A percentile compares a stretch with the other conserved stretches of the same genome.
phyloP scores from a whole-genome alignment of 345 rosid genomes.

The Ricinus communis region DNA sequence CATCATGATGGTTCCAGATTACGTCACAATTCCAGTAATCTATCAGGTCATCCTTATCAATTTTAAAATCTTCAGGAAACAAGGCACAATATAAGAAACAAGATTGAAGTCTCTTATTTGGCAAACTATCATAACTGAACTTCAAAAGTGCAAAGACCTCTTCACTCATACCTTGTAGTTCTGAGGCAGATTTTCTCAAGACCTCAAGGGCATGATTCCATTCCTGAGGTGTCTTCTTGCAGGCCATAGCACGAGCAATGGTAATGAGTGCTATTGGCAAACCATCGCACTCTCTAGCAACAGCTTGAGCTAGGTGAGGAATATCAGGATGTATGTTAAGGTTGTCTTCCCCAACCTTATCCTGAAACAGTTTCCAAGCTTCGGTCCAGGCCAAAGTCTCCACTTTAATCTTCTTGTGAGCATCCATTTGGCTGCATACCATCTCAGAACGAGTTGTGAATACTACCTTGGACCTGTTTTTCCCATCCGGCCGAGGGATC shows the following conservation, averaged over 20 bases:
- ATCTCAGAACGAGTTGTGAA: neutral
- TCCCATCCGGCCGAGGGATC: neutral
- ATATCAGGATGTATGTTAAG: neutral
- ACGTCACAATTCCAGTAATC: too few species aligned
- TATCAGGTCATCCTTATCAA: too few species aligned
- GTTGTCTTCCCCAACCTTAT: neutral
- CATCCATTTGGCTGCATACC: neutral
- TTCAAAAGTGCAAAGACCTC: too few species aligned
- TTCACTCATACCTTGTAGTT: too few species aligned
- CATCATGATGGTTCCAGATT: too few species aligned
- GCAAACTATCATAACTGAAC: too few species aligned
- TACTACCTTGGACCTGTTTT: neutral
- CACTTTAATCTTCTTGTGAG: neutral
- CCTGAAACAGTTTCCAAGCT: neutral
- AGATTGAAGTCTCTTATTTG: too few species aligned
- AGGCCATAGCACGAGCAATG: conserved; percentile 16
- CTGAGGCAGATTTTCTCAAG: too few species aligned
- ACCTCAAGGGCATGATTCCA: conserved; percentile 6
- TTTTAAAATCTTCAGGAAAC: too few species aligned
- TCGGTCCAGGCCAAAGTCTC: neutral
- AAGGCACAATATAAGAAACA: too few species aligned
- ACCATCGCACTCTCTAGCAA: conserved; percentile 11
- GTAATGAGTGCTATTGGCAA: conserved; percentile 24
- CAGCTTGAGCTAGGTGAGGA: neutral
- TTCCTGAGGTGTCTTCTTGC: neutral